Conservation (phyloP, 1,284 basidiomycete species). For the Sporisorium graminicola region DNA sequence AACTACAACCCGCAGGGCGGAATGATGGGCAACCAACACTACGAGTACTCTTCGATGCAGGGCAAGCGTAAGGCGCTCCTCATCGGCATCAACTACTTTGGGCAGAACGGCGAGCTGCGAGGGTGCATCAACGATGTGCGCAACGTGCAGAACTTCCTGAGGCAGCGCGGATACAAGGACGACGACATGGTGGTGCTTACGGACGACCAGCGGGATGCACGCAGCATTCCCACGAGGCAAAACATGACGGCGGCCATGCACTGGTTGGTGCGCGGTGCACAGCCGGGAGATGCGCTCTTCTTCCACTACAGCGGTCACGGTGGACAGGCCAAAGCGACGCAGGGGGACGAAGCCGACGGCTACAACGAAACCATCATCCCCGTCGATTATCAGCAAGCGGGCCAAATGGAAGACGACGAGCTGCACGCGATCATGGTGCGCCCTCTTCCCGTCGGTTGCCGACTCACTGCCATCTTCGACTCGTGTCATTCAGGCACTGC, state of each 20-base stretch:
- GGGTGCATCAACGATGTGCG: slow-evolving; percentile 69
- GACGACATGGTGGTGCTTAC: slow-evolving; percentile 69
- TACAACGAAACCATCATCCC: slow-evolving; percentile 70
- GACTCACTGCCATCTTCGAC: slow-evolving; percentile 51
- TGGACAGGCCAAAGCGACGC: slow-evolving; percentile 65
- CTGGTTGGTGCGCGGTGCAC: slow-evolving; percentile 67
- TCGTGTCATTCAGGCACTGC: slow-evolving; percentile 69
- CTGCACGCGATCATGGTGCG: slow-evolving; percentile 68
- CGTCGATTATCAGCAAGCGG: slow-evolving; percentile 64
- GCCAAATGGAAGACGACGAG: slow-evolving; percentile 69
- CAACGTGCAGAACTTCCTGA: slow-evolving; percentile 67
- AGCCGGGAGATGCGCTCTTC: slow-evolving; percentile 68
- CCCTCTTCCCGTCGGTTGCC: slow-evolving; percentile 60
- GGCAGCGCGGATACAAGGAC: slow-evolving; percentile 64
- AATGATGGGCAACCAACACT: slow-evolving; percentile 61
- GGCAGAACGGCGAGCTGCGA: slow-evolving; percentile 60
- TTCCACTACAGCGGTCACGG: slow-evolving; percentile 69
- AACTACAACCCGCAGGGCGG: slow-evolving; percentile 62
- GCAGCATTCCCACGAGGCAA: slow-evolving; percentile 66
- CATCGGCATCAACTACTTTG: slow-evolving; percentile 69
- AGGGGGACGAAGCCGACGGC: slow-evolving; percentile 69
- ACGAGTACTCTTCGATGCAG: slow-evolving; percentile 66
- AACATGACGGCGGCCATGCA: slow-evolving; percentile 70
- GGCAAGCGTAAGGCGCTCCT: slow-evolving; percentile 69
- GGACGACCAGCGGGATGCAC: slow-evolving; percentile 60